Evolutionary conservation across 768 basidiomycete species (phyloP).

Genomic region (Hygrocybe punicea): DNA sequence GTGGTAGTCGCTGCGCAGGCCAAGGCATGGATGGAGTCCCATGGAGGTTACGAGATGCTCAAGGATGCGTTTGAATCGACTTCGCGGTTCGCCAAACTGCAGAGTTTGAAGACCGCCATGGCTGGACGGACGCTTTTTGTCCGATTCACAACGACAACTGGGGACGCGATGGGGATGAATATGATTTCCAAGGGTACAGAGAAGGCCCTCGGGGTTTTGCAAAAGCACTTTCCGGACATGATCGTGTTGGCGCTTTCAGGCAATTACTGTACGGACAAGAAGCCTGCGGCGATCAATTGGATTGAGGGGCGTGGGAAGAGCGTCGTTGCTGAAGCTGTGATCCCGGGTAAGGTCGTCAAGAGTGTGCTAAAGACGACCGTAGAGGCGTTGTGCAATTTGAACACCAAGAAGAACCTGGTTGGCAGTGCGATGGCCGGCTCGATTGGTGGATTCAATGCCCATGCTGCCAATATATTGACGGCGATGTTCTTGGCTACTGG

Average conservation of each 20-base stretch:
- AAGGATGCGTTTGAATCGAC: conserved; percentile 91
- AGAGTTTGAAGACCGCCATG: conserved; percentile 80
- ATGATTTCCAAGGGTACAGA: conserved; percentile 99
- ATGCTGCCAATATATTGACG: conserved; percentile 95
- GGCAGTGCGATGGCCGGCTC: conserved; percentile 98
- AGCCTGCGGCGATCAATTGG: conserved; percentile 99
- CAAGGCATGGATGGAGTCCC: conserved; percentile 80
- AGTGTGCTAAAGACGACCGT: conserved; percentile 95
- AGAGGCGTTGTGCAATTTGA: conserved; percentile 81
- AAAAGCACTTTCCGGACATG: conserved; percentile 85
- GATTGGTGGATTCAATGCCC: conserved; percentile 98
- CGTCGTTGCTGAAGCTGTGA: conserved; percentile 91
- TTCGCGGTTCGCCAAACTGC: conserved; percentile 85
- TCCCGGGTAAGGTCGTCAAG: conserved; percentile 86
- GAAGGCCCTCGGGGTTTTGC: conserved; percentile 81
- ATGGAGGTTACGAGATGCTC: conserved; percentile 71
- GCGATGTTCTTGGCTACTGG: conserved; percentile 95
- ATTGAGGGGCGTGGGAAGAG: conserved; percentile 98
- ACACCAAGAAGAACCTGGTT: conserved; percentile 94
- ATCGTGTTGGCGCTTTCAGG: conserved; percentile 85
- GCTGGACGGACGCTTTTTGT: conserved; percentile 93
- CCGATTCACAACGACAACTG: conserved; percentile 90
- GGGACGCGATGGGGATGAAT: conserved; percentile 99
- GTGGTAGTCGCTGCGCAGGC: conserved; percentile 78
- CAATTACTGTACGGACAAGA: conserved; percentile 99